Conservation (phyloP, 1,284 basidiomycete genomes). For the Cryptococcus floricola region DNA sequence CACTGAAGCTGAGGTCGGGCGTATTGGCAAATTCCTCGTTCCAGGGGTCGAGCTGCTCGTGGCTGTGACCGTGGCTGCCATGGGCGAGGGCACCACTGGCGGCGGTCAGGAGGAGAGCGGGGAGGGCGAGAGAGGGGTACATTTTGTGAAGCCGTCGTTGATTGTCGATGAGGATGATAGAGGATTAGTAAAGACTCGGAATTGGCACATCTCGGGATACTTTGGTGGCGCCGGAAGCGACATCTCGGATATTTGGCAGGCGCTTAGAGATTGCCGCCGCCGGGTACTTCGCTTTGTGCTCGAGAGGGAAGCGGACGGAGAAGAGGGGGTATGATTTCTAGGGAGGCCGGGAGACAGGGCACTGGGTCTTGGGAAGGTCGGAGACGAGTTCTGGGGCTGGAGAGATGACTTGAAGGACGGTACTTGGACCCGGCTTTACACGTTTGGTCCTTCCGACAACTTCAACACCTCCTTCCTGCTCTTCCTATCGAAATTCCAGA, state of each 20-base stretch:
- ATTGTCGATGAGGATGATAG: neutral
- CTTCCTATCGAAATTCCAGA: conserved; percentile 1
- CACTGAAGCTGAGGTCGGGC: conserved; percentile 43
- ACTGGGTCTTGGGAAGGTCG: conserved; percentile 10
- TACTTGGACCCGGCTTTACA: conserved; percentile 10
- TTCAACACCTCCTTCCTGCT: neutral
- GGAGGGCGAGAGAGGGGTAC: neutral
- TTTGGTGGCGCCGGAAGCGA: too few relatives aligned
- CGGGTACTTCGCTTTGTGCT: conserved; percentile 21
- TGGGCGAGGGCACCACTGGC: conserved; percentile 14
- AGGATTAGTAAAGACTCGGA: too few relatives aligned
- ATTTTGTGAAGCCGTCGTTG: neutral
- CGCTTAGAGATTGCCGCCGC: too few relatives aligned
- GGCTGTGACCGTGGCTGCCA: conserved; percentile 1
- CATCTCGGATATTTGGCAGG: too few relatives aligned
- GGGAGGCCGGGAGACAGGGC: conserved; percentile 9
- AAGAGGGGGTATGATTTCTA: neutral
- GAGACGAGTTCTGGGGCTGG: conserved; percentile 6
- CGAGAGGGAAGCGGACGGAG: conserved; percentile 1
- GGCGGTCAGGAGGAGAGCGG: conserved; percentile 1
- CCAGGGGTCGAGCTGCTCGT: conserved; percentile 23
- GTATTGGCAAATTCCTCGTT: conserved; percentile 32
- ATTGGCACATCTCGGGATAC: too few relatives aligned
- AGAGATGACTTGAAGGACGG: conserved; percentile 6
- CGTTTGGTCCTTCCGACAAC: conserved; percentile 1